These are phyloP conservation scores for Backusella luteola DNA, from an alignment of 192 early-diverging fungal species.

Conservation along the genomic window DNA sequence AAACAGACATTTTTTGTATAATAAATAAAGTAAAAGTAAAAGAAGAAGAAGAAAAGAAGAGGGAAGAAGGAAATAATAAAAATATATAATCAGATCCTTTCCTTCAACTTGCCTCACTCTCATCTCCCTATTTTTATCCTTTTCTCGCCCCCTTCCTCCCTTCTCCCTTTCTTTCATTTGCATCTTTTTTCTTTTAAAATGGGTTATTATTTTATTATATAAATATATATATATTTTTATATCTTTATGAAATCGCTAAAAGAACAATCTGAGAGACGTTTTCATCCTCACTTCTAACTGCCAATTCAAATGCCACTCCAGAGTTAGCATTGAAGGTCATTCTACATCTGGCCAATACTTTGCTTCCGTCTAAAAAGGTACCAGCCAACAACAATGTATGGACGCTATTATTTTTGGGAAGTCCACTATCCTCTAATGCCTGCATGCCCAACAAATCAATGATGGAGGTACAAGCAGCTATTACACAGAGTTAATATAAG, in stretches of 20 bases:
- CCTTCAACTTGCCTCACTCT: background rate
- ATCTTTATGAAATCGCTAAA: conserved; percentile 66
- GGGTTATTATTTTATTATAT: background rate
- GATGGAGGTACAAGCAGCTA: conserved; percentile 67
- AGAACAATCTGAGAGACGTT: conserved; percentile 73
- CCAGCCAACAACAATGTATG: conserved; percentile 87
- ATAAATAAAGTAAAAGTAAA: background rate
- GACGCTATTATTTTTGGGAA: conserved; percentile 68
- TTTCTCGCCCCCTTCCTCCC: background rate
- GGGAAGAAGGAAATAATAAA: background rate
- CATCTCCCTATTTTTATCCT: background rate
- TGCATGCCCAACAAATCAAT: conserved; percentile 85
- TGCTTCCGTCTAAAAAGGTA: conserved; percentile 78
- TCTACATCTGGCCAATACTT: conserved; percentile 73
- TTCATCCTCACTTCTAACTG: conserved; percentile 68
- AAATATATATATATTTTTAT: background rate
- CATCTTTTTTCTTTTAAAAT: background rate
- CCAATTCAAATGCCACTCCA: conserved; percentile 92
- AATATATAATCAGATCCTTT: background rate
- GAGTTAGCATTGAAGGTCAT: conserved; percentile 81
- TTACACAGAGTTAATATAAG: background rate
- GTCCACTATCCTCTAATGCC: conserved; percentile 69
- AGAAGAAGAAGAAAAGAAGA: background rate
- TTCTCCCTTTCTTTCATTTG: conserved; percentile 1
- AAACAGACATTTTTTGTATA: background rate